Evolutionary conservation across 1,284 basidiomycete genomes (phyloP).

Genomic region (Ceratobasidium papillatum): DNA sequence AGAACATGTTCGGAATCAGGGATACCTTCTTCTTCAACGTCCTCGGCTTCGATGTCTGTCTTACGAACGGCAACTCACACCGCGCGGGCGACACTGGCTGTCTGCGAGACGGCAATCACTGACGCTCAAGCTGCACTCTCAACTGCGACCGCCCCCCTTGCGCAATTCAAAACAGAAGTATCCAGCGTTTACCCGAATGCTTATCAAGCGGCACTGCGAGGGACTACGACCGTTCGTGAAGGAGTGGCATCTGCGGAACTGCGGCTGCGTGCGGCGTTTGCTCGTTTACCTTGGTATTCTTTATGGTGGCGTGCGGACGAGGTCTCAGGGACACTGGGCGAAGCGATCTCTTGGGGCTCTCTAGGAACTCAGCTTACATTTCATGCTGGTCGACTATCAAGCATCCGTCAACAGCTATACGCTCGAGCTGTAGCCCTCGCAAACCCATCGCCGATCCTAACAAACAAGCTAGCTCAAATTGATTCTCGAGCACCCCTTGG

Average conservation of each 20-base stretch:
- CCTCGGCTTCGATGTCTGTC: not conserved
- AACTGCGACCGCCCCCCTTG: not conserved
- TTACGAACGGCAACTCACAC: conserved; percentile 23
- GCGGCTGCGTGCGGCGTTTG: conserved; percentile 17
- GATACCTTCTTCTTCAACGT: conserved; percentile 23
- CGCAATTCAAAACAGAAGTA: conserved; percentile 23
- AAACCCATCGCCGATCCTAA: conserved; percentile 4
- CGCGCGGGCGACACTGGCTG: conserved; percentile 14
- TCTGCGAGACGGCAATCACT: conserved; percentile 26
- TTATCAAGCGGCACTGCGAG: conserved; percentile 14
- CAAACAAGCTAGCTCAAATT: conserved; percentile 33
- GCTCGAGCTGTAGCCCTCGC: conserved; percentile 11
- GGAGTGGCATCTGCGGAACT: conserved; percentile 21
- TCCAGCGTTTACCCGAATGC: conserved; percentile 7
- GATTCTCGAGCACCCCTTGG: conserved; percentile 23
- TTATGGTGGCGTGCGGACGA: conserved; percentile 40
- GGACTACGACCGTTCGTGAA: conserved; percentile 19
- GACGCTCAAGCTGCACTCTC: not conserved
- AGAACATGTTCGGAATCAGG: not conserved
- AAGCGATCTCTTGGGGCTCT: conserved; percentile 29
- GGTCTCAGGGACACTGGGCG: conserved; percentile 21
- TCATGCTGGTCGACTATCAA: conserved; percentile 27
- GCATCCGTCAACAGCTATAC: conserved; percentile 29
- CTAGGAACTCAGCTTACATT: conserved; percentile 31
- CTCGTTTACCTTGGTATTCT: conserved; percentile 38